Evolutionary conservation across 2,329 filamentous ascomycete genomes (phyloP), one percentile per base, ranked within the genome.

Genomic region (Pseudonectria foliicola): DNA sequence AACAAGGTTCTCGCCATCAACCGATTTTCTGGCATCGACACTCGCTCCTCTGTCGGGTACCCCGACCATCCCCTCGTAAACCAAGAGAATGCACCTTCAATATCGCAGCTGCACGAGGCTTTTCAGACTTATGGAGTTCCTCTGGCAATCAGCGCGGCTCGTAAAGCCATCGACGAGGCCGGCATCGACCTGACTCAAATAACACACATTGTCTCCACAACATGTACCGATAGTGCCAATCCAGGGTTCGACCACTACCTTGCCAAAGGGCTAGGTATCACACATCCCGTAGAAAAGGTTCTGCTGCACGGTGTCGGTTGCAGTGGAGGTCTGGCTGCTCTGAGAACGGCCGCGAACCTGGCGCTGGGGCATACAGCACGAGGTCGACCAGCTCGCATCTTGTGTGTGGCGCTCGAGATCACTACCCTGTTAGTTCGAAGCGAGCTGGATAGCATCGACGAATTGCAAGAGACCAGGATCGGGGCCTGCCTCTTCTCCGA

Each of bases 161-260:
- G 63, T 16, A 74, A 75, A 52, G 76, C 75, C 5, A 62, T 78
- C 8, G 57, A 61, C 7, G 75, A 79, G 52, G 72, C 75, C 5
- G 61, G 63, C 12, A 54, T 78, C 27, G 63, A 68, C 27, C 52
- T 67, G 0, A 50, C 52, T 3, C 62, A 77, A 33, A 77, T 84
- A 42, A 84, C 78, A 3, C 80, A 84, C 48, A 66, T 82, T 27
- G 77, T 84, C 7, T 73, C 77, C 15, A 80, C 77, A 1, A 82
- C 78, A 5, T 83, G 80, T 53, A 84, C 79, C 7, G 75, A 83
- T 52, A 80, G 76, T 43, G 77, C 77, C 12, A 83, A 82, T 52
- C 79, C 79, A 0, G 79, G 79, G 2, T 83, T 77, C 50, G 80
- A 83, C 45, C 75, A 82, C 53, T 80, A 67, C 42, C 74, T 83